These are phyloP conservation scores for Hanseniaspora hatyaiensis DNA, from an alignment of 805 yeast species.

Conservation along the genomic window DNA sequence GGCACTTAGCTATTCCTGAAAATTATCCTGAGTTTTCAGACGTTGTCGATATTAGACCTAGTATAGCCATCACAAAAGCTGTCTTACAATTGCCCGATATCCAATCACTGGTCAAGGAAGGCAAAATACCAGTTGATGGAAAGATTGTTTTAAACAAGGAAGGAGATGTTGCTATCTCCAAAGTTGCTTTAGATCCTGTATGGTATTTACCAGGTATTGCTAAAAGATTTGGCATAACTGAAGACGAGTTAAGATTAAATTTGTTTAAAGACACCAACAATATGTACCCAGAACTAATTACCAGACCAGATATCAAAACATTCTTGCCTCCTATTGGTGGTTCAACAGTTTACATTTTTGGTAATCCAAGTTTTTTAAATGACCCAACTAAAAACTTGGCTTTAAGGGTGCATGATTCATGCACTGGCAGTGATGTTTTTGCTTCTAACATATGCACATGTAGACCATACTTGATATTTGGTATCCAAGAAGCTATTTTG, in stretches of 20 bases:
- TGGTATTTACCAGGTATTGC: slow-evolving; percentile 65
- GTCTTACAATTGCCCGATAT: slow-evolving; percentile 50
- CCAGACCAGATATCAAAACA: slow-evolving; percentile 55
- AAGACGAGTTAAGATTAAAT: slow-evolving; percentile 44
- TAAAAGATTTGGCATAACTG: slow-evolving; percentile 46
- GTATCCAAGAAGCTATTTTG: slow-evolving; percentile 55
- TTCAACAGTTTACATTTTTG: slow-evolving; percentile 52
- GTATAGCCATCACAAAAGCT: slow-evolving; percentile 57
- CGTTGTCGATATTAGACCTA: slow-evolving; percentile 49
- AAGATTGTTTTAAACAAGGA: slow-evolving; percentile 44
- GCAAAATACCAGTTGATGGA: slow-evolving; percentile 48
- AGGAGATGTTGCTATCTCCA: slow-evolving; percentile 53
- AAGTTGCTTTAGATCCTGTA: slow-evolving; percentile 59
- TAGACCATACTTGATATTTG: slow-evolving; percentile 55
- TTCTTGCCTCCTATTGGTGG: slow-evolving; percentile 65
- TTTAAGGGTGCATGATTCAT: slow-evolving; percentile 54
- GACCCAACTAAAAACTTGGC: slow-evolving; percentile 43
- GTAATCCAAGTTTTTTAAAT: slow-evolving; percentile 44
- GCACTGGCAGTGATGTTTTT: slow-evolving; percentile 61
- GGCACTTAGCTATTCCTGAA: slow-evolving; percentile 43
- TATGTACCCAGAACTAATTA: slow-evolving; percentile 56
- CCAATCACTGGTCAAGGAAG: slow-evolving; percentile 43
- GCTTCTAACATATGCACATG: slow-evolving; percentile 61
- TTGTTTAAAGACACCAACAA: slow-evolving; percentile 61
- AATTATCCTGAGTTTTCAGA: slow-evolving; percentile 24